Percentiles rank a stretch among this genome's conserved stretches.
Evolutionary conservation across 495 filamentous ascomycete genomes (phyloP).

Genomic region (Clavariopsis aquatica): DNA sequence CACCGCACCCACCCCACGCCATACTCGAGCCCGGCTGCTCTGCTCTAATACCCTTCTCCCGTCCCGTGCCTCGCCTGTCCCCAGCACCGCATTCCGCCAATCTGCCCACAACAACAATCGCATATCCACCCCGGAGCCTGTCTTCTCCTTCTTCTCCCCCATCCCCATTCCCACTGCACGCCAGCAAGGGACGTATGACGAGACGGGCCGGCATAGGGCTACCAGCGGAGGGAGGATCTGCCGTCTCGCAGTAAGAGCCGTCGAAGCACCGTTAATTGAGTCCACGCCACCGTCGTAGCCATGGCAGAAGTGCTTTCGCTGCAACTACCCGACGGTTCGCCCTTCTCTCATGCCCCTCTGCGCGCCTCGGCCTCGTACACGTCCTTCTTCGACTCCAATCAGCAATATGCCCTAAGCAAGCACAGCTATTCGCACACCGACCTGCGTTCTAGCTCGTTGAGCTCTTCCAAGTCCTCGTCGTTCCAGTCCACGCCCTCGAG

Average conservation of each 20-base stretch:
- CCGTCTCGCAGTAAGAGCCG: constrained; percentile 1
- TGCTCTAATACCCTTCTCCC: not conserved
- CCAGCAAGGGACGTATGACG: constrained; percentile 32
- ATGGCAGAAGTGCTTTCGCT: constrained; percentile 37
- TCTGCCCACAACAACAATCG: constrained; percentile 21
- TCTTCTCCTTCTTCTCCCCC: not conserved
- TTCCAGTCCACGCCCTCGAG: constrained; percentile 61
- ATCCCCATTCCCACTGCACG: not conserved
- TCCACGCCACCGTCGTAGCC: not conserved
- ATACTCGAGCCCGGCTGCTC: not conserved
- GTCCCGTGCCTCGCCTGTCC: not conserved
- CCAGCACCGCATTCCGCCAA: constrained; percentile 7
- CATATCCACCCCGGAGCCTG: too few species aligned
- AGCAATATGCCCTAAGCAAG: constrained; percentile 15
- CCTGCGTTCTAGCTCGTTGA: constrained; percentile 16
- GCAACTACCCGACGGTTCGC: constrained; percentile 16
- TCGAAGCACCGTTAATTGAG: not conserved
- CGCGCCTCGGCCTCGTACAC: constrained; percentile 32
- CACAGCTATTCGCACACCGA: constrained; percentile 31
- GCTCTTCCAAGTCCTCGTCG: constrained; percentile 29
- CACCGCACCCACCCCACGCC: not conserved
- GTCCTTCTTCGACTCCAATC: constrained; percentile 32
- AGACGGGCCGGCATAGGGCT: constrained; percentile 5
- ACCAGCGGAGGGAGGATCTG: constrained; percentile 32
- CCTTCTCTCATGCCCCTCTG: constrained; percentile 24